These are phyloP conservation scores for Sphagnum fallax DNA, from an alignment of 228 moss, liverwort and hornwort species.

Conservation along the genomic window DNA sequence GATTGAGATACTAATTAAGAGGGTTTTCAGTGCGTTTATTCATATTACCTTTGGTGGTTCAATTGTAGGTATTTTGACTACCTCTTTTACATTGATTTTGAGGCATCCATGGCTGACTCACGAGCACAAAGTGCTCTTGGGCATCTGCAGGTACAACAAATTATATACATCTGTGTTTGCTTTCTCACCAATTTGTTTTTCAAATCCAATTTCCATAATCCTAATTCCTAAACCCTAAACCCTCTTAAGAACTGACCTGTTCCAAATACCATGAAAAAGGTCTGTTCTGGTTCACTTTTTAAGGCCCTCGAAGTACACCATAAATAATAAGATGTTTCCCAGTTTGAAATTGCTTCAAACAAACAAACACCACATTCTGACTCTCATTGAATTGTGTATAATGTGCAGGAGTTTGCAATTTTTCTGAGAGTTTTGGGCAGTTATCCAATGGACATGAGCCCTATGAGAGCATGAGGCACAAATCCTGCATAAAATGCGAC, in stretches of 20 bases:
- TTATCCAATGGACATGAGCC: slow-evolving; percentile 85
- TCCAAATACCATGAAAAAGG: background rate
- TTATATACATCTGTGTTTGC: background rate
- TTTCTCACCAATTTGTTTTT: background rate
- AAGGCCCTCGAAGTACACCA: too few relatives aligned
- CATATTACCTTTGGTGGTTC: background rate
- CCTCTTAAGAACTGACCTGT: background rate
- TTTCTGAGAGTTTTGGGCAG: slow-evolving; percentile 93
- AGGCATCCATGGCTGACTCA: slow-evolving; percentile 98
- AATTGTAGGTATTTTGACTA: slow-evolving; percentile 90
- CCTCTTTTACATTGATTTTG: slow-evolving; percentile 95
- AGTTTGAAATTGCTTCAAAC: too few relatives aligned
- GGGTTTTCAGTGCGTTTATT: too few relatives aligned
- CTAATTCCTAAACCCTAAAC: background rate
- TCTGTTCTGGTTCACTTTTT: background rate
- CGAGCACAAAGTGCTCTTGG: slow-evolving; percentile 90
- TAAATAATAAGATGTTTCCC: too few relatives aligned
- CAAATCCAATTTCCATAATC: background rate
- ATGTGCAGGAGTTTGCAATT: slow-evolving; percentile 90
- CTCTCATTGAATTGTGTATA: background rate
- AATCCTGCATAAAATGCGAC: too few relatives aligned
- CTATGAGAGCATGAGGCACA: slow-evolving; percentile 44
- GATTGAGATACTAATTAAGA: too few relatives aligned
- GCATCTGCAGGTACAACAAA: slow-evolving; percentile 59
- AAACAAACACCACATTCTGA: too few relatives aligned